Conservation (phyloP, 805 yeast genomes). For the Wickerhamomyces pijperi region DNA sequence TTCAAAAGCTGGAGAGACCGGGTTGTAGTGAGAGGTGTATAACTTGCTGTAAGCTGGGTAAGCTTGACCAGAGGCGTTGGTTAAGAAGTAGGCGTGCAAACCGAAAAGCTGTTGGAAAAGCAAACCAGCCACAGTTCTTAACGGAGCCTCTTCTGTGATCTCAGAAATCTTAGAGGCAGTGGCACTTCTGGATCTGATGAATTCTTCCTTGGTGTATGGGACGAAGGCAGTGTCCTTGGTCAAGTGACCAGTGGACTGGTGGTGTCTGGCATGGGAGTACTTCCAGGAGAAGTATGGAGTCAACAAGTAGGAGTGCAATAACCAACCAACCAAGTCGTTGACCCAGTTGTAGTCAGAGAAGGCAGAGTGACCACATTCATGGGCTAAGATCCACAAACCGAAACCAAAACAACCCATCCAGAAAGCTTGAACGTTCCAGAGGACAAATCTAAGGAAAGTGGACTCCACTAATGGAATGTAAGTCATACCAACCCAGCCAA, state of each 20-base stretch:
- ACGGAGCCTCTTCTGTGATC: slow-evolving; percentile 44
- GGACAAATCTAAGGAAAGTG: slow-evolving; percentile 23
- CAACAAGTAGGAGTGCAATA: slow-evolving; percentile 41
- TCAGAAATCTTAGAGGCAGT: slow-evolving; percentile 28
- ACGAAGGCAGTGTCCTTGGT: slow-evolving; percentile 50
- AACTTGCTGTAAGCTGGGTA: slow-evolving; percentile 29
- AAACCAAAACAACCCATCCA: slow-evolving; percentile 38
- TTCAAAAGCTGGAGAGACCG: slow-evolving; percentile 44
- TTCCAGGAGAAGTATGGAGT: slow-evolving; percentile 60
- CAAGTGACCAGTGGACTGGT: slow-evolving; percentile 52
- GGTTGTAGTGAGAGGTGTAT: slow-evolving; percentile 42
- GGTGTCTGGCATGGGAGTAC: slow-evolving; percentile 49
- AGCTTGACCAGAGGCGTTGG: slow-evolving; percentile 49
- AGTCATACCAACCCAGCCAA: slow-evolving; percentile 32
- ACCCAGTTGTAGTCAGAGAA: slow-evolving; percentile 42
- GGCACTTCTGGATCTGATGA: slow-evolving; percentile 20
- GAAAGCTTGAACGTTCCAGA: slow-evolving; percentile 30
- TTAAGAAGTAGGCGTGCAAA: slow-evolving; percentile 34
- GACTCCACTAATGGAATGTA: slow-evolving; percentile 31
- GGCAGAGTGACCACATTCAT: slow-evolving; percentile 57
- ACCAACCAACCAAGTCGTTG: slow-evolving; percentile 51
- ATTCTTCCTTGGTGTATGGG: slow-evolving; percentile 41
- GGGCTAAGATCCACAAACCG: slow-evolving; percentile 54
- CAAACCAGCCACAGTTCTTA: slow-evolving; percentile 30
- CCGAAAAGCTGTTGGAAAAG: slow-evolving; percentile 49